Evolutionary conservation across 2,329 filamentous ascomycete species (phyloP).

Genomic region (Aspergillus unguis): DNA sequence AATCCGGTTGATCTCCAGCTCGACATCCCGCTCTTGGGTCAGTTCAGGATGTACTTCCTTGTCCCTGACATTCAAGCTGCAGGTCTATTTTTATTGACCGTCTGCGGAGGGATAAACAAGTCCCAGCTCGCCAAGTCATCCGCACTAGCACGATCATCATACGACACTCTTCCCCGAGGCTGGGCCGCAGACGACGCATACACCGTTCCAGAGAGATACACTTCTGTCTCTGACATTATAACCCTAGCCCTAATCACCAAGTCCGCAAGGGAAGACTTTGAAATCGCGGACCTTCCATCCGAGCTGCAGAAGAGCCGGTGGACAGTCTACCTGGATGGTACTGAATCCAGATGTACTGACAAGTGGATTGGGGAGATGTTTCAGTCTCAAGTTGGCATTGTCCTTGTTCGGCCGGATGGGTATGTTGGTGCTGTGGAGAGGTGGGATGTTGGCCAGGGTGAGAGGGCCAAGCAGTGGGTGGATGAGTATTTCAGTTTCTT

Average conservation of each 20-base stretch:
- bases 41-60: slow-evolving; percentile 73
- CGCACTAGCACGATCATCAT: slow-evolving; percentile 47
- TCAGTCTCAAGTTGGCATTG: slow-evolving; percentile 55
- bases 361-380: slow-evolving; percentile 66
- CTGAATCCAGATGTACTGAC: slow-evolving; percentile 56
- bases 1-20: slow-evolving; percentile 75
- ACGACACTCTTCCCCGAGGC: slow-evolving; percentile 57
- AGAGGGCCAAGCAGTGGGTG: slow-evolving; percentile 44
- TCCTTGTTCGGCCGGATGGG: slow-evolving; percentile 69
- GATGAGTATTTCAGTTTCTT: slow-evolving; percentile 47
- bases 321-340: slow-evolving; percentile 70
- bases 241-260: slow-evolving; percentile 68
- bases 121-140: neutral
- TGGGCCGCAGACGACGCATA: slow-evolving; percentile 63
- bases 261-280: slow-evolving; percentile 61
- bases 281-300: slow-evolving; percentile 62
- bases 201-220: slow-evolving; percentile 65
- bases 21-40: slow-evolving; percentile 72
- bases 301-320: slow-evolving; percentile 64
- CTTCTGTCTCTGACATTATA: slow-evolving; percentile 63
- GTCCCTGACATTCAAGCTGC: slow-evolving; percentile 59
- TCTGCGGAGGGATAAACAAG: slow-evolving; percentile 50
- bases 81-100: slow-evolving; percentile 56
- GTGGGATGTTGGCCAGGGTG: slow-evolving; percentile 35
- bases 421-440: slow-evolving; percentile 64